These are phyloP conservation scores for Rhizomucor pusillus DNA, from an alignment of 371 early-diverging fungal genomes.

Conservation along the genomic window DNA sequence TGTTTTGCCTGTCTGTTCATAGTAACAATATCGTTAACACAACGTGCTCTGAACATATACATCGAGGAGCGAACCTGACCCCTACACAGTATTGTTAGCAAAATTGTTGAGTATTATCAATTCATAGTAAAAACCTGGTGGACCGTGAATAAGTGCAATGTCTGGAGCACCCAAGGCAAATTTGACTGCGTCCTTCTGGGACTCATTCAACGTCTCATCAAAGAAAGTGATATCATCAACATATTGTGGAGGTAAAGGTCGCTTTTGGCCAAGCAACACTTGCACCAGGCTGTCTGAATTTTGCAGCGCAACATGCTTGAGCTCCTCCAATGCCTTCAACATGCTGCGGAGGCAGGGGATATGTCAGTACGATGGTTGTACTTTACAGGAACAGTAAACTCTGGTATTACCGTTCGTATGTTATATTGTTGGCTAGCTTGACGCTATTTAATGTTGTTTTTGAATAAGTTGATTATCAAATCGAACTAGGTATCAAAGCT, in stretches of 20 bases:
- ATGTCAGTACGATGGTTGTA: neutral
- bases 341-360: constrained; percentile 20
- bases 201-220: constrained; percentile 70
- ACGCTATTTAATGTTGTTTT: constrained; percentile 26
- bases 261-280: constrained; percentile 26
- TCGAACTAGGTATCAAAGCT: constrained; percentile 7
- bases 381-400: neutral
- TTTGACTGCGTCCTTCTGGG: constrained; percentile 74
- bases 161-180: constrained; percentile 65
- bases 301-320: constrained; percentile 19
- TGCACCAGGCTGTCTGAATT: constrained; percentile 13
- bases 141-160: constrained; percentile 84
- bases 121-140: no score
- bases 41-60: no score
- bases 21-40: neutral
- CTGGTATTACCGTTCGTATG: constrained; percentile 63
- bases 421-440: constrained; percentile 77
- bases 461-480: no score
- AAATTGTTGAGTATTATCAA: no score
- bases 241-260: constrained; percentile 15
- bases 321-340: constrained; percentile 36
- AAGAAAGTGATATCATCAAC: constrained; percentile 42
- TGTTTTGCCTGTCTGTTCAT: constrained; percentile 86
- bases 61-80: no score
- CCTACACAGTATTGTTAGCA: no score